Base-by-base conservation (phyloP, 1,284 basidiomycete species). In the Cryptococcus sp. region DNA sequence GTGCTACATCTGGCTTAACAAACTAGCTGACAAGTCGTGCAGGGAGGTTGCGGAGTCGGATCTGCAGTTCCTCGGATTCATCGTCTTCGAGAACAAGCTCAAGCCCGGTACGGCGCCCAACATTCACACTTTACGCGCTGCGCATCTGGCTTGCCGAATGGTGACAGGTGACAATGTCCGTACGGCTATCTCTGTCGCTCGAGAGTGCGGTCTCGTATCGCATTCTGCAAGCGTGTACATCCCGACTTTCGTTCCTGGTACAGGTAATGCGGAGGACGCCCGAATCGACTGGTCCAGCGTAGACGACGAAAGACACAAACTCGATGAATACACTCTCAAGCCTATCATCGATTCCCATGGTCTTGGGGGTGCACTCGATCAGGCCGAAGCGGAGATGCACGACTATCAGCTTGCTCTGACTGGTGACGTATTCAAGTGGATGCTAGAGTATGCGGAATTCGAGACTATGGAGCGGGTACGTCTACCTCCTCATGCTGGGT, bases 31-130 rank as follows among this genome's bases (percentile, higher is more conserved):
- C 51, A 0, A 19, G 16, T 15, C 67, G 25, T 20, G 25, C 42
- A 93, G 91, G 41, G 95, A 98, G 73, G 91, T 95, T 79, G 95
- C 93, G 19, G 96, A 99, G 76, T 90, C 88, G 13, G 86, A 86
- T 42, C 82, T 99, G 10, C 88, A 87, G 50, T 99, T 99, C 81
- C 84, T 99, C 15, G 96, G 96, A 6, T 82, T 99, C 47, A 89
- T 99, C 72, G 94, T 99, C 56, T 99, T 99, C 72, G 96, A 99
- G 78, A 99, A 99, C 82, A 93, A 97, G 80, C 83, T 99, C 63
- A 99, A 99, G 77, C 86, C 90, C 5, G 93, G 90, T 10, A 97
- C 96, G 0, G 83, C 91, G 0, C 90, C 93, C 19, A 93, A 91
- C 20, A 97, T 99, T 58, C 89, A 91, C 62, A 88, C 88, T 0